These are phyloP conservation scores for Penicillium digitatum DNA, from an alignment of 2,329 filamentous ascomycete genomes.

Conservation along the genomic window DNA sequence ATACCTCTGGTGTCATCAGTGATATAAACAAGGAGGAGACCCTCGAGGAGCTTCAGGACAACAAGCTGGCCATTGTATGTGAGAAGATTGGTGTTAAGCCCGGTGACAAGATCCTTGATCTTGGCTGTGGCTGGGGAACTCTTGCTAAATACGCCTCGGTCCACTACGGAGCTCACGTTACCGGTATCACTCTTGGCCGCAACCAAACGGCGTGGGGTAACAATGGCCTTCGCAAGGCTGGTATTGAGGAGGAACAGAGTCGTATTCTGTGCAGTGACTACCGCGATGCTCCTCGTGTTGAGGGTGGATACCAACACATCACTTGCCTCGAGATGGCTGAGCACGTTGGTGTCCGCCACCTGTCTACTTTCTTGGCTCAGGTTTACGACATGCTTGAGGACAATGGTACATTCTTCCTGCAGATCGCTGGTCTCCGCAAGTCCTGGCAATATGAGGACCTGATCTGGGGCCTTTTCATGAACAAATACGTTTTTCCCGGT, in stretches of 20 bases:
- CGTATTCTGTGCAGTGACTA: conserved; percentile 95
- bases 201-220: conserved; percentile 99
- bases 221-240: conserved; percentile 74
- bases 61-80: conserved; percentile 91
- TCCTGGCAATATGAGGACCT: conserved; percentile 97
- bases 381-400: conserved; percentile 95
- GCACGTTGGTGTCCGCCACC: conserved; percentile 92
- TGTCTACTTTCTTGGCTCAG: conserved; percentile 75
- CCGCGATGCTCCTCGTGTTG: conserved; percentile 79
- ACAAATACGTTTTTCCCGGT: conserved; percentile 98
- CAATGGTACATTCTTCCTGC: conserved; percentile 91
- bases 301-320: conserved; percentile 85
- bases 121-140: conserved; percentile 97
- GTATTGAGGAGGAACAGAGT: conserved; percentile 81
- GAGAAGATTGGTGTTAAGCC: conserved; percentile 86
- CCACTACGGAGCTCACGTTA: conserved; percentile 81
- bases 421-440: conserved; percentile 91
- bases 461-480: conserved; percentile 98
- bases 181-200: conserved; percentile 87
- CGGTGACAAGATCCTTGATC: conserved; percentile 82
- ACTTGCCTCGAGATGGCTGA: conserved; percentile 98
- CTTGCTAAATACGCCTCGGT: conserved; percentile 87
- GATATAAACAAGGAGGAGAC: conserved; percentile 83
- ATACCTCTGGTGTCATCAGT: conserved; percentile 90
- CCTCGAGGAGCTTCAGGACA: conserved; percentile 94